Conservation (phyloP, 208 protist species). For the Angomonas ambiguus region DNA sequence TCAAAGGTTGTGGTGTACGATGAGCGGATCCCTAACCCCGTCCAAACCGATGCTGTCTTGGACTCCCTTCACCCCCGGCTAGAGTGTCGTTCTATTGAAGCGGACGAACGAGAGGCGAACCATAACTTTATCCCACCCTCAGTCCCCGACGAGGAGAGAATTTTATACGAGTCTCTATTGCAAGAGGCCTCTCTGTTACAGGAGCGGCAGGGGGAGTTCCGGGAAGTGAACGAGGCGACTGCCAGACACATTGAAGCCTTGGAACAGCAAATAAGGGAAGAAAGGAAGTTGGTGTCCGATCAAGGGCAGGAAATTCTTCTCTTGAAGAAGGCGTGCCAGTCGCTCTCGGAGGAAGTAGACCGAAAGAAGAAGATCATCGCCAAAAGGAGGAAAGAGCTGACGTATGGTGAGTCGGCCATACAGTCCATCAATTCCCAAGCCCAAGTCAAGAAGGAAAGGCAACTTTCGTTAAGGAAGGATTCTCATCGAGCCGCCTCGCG, state of each 20-base stretch:
- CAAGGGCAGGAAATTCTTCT: constrained; percentile 42
- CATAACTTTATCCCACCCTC: constrained; percentile 27
- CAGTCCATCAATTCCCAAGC: constrained; percentile 34
- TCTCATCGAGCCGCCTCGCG: not conserved
- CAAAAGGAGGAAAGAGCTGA: constrained; percentile 70
- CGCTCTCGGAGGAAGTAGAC: constrained; percentile 20
- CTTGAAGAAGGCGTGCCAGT: constrained; percentile 32
- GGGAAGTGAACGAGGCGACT: constrained; percentile 31
- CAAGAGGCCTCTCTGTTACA: constrained; percentile 37
- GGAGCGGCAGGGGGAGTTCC: constrained; percentile 37
- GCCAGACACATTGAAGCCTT: constrained; percentile 13
- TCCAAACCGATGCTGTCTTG: not conserved
- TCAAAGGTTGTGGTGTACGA: constrained; percentile 5
- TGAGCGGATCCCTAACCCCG: not conserved
- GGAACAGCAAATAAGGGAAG: constrained; percentile 49
- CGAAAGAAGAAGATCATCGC: constrained; percentile 21
- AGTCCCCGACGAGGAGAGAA: constrained; percentile 12
- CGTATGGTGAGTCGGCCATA: constrained; percentile 53
- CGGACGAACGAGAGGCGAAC: not conserved
- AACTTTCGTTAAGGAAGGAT: constrained; percentile 21
- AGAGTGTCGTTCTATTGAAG: not conserved
- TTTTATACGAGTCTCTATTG: constrained; percentile 35
- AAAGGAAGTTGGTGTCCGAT: constrained; percentile 63
- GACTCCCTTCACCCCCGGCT: not conserved
- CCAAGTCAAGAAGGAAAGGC: constrained; percentile 27